Base-by-base conservation (phyloP, 2,329 filamentous ascomycete species). In the Talaromyces sp. region DNA sequence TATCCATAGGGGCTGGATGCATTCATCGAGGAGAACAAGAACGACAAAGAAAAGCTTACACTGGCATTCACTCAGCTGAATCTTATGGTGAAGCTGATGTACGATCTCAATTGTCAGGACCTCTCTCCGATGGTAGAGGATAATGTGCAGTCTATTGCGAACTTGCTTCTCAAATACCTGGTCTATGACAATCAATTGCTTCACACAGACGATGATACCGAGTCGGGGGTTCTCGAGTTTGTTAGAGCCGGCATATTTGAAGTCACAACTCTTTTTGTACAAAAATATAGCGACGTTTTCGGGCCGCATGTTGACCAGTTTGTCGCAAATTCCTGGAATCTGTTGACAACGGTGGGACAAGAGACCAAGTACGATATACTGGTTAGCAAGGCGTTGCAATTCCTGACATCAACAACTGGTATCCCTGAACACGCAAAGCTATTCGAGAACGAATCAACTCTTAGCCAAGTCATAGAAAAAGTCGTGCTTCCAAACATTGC, bases 71-170 rank as follows among this genome's bases (percentile, higher is more conserved):
- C 90, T 65, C 91, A 92, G 3, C 82, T 99, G 64, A 93, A 93
- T 73, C 82, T 98, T 57, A 86, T 96, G 67, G 82, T 97, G 67
- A 96, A 96, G 80, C 87, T 99, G 55, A 87, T 98, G 72, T 95
- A 95, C 78, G 96, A 99, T 75, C 86, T 99, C 57, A 97, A 93
- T n/a, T 96, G 89, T 72, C 96, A 99, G 73, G 95, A 99, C 74
- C 84, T 99, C 68, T 92, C 95, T 17, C 93, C 93, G 2, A 88
- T 95, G 67, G 96, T 99, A 73, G 95, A 99, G 80, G 89, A 96
- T 65, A 90, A 96, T 71, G 83, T 99, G 21, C 77, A 81, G 54
- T 85, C 85, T 64, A 89, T 99, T 65, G 89, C 90, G 19, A 81
- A 83, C 24, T 82, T 98, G 14, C 82, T 98, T 17, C 89, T 96